Evolutionary conservation across 805 yeast genomes (phyloP).

Genomic region (Candida parachauliodes): DNA sequence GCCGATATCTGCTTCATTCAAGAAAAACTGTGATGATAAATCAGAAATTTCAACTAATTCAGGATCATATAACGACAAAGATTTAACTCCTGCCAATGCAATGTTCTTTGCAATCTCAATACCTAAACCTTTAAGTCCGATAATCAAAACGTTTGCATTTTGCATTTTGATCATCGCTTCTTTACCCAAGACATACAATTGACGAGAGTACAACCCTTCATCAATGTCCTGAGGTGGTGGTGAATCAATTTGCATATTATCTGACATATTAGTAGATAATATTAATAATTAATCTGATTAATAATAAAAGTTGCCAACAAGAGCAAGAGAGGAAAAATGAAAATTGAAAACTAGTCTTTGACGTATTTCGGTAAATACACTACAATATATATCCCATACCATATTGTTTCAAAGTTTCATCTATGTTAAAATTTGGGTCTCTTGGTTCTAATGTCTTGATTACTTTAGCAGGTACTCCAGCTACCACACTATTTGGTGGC

Average conservation of each 20-base stretch:
- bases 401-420: conserved; percentile 8
- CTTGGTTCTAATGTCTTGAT: conserved; percentile 21
- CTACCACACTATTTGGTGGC: conserved; percentile 50
- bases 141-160: conserved; percentile 81
- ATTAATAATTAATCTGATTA: neutral
- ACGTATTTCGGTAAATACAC: neutral
- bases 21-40: conserved; percentile 85
- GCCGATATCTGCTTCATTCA: conserved; percentile 71
- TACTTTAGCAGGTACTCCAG: conserved; percentile 57
- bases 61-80: conserved; percentile 83
- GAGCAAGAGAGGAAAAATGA: conserved; percentile 1
- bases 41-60: conserved; percentile 62
- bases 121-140: conserved; percentile 92
- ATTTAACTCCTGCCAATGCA: conserved; percentile 95
- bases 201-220: conserved; percentile 94
- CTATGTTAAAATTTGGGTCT: conserved; percentile 10
- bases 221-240: conserved; percentile 59
- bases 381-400: conserved; percentile 11
- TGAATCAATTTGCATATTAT: conserved; percentile 39
- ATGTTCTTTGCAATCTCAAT: conserved; percentile 95
- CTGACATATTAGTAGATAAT: conserved; percentile 11
- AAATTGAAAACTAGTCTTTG: neutral
- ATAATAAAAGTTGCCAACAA: neutral
- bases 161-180: conserved; percentile 99
- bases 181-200: conserved; percentile 91